Conservation (phyloP, 2,329 filamentous ascomycete genomes). For the Colletotrichum australisinense region DNA sequence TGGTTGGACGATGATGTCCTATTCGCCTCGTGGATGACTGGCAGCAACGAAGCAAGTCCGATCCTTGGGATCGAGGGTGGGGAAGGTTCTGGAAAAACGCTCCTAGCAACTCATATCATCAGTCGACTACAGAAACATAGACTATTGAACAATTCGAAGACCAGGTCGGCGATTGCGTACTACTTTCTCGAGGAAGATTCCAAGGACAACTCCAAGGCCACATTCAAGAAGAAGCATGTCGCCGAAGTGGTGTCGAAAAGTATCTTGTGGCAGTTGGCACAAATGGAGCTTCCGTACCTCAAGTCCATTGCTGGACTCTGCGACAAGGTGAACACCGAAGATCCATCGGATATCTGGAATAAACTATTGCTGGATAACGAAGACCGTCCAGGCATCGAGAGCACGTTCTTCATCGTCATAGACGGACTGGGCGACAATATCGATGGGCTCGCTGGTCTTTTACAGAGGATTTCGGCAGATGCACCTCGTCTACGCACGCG, state of each 20-base stretch:
- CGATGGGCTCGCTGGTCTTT: too few species aligned
- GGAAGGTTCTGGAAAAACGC: background rate
- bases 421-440: background rate
- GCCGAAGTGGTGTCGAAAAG: background rate
- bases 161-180: background rate
- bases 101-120: background rate
- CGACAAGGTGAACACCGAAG: background rate
- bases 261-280: background rate
- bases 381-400: background rate
- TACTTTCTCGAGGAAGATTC: background rate
- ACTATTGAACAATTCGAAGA: background rate
- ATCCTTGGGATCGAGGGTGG: background rate
- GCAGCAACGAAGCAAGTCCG: background rate
- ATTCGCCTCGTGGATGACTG: background rate
- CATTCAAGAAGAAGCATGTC: background rate
- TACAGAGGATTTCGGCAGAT: too few species aligned
- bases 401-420: background rate
- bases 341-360: background rate
- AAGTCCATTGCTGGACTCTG: background rate
- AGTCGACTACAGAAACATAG: background rate
- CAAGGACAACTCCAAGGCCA: background rate
- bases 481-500: background rate
- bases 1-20: background rate
- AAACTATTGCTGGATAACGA: background rate
- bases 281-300: background rate